These are phyloP conservation scores for Saccharum spontaneum DNA, from an alignment of 176 grass and related monocot species.

Conservation along the genomic window DNA sequence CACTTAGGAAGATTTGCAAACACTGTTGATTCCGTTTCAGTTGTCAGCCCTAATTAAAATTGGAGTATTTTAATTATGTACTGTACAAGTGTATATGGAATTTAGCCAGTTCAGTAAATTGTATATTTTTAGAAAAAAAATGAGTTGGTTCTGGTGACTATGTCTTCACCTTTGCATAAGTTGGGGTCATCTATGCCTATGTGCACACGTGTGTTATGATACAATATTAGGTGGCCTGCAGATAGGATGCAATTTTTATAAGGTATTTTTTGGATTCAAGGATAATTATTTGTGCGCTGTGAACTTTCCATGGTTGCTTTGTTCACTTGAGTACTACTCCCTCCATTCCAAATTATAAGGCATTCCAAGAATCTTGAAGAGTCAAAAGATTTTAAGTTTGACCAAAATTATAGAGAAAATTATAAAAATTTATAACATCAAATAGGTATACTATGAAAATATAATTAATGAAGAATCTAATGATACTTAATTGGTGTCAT, in stretches of 20 bases:
- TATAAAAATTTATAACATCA: no score
- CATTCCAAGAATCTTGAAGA: no score
- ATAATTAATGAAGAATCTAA: no score
- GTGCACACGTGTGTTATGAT: neutral
- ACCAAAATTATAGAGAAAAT: no score
- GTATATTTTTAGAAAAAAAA: neutral
- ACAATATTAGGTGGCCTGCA: neutral
- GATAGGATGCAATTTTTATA: neutral
- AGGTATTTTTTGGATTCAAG: neutral
- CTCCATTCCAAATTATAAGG: no score
- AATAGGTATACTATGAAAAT: no score
- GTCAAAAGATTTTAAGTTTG: no score
- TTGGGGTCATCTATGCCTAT: neutral
- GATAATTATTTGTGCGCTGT: neutral
- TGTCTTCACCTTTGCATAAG: neutral
- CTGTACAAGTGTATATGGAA: neutral
- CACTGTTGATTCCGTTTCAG: neutral
- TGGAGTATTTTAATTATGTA: neutral
- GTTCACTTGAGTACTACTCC: neutral
- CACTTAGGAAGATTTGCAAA: neutral
- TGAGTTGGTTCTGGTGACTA: neutral
- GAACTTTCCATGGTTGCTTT: neutral
- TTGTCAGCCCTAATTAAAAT: neutral
- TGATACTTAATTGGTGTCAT: no score
- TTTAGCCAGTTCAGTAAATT: slow-evolving; percentile 1